Evolutionary conservation across 176 grass and related monocot species (phyloP).

Genomic region (Rhipidocladum racemiflorum): DNA sequence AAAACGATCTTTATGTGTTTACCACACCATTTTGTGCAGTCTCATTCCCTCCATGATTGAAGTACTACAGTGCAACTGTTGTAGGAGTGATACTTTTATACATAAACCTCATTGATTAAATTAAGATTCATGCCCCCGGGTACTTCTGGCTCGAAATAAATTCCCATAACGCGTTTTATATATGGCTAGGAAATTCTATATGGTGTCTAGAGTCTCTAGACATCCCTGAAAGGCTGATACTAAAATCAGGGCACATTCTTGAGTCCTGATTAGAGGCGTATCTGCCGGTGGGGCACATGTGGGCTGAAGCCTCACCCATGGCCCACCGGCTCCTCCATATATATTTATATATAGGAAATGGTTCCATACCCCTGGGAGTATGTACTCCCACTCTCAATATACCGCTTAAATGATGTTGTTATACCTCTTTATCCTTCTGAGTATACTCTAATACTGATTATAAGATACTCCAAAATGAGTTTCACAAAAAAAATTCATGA

Average conservation of each 20-base stretch:
- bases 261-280: background rate
- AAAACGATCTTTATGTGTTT: background rate
- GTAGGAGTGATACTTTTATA: background rate
- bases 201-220: background rate
- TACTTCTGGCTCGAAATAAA: background rate
- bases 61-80: background rate
- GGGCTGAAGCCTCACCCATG: too few species aligned
- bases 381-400: too few species aligned
- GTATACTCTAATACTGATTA: too few species aligned
- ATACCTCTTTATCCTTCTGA: too few species aligned
- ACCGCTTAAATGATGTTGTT: too few species aligned
- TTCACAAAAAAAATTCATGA: too few species aligned
- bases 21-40: background rate
- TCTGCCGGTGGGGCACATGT: too few species aligned
- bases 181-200: background rate
- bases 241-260: background rate
- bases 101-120: background rate
- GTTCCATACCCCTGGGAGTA: too few species aligned
- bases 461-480: too few species aligned
- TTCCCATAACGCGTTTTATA: background rate
- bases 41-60: background rate
- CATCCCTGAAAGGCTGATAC: background rate
- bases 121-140: background rate
- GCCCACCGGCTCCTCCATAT: too few species aligned
- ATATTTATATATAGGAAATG: too few species aligned